Base-by-base conservation (phyloP, 192 early-diverging fungal genomes). In the Podila epicladia region DNA sequence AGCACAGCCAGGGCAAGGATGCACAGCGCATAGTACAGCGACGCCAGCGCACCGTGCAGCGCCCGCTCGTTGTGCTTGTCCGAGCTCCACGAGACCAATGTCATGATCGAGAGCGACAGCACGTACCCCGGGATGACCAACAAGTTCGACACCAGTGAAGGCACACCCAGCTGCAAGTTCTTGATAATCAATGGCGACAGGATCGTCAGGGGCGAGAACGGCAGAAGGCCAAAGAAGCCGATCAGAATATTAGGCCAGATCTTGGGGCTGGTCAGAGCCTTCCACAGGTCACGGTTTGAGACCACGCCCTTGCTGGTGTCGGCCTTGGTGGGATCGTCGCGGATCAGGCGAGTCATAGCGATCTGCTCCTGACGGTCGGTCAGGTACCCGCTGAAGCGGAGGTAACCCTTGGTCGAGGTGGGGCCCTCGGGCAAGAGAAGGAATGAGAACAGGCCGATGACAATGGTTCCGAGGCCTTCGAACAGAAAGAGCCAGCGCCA, bases 401-500 rank as follows among this genome's bases (percentile, higher is more conserved):
- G 45, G 20, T 65, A 50, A 7, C 78, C 64, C 19, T 65, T 64
- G 12, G 87, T 87, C 3, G 48, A 51, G 2, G 70, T 72, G 13
- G 87, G 88, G 3, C 72, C 79, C 9, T 75, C 77, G 28, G 87
- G 90, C 11, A 92, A 69, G 62, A 82, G 85, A 51, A 88, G 89
- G 75, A 84, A 89, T 15, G 87, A 83, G 26, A 87, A 12, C 12
- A 87, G 29, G 17, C 86, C 87, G 41, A 89, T 59, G 38, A 90
- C 9, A 29, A 87, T 75, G 4, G 91, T 91, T 15, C 70, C 66
- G 3, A 87, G 67, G 20, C 91, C 91, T 51, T 92, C 91, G 64
- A 93, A 75, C 31, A 89, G 49, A 65, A 92, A 92, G 5, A 92
- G 68, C 92, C 92, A 93, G 33, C 85, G 72, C 92, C 92, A 93